Evolutionary conservation across 495 filamentous ascomycete species (phyloP), one percentile per base, ranked within the genome.

Genomic region (Neurospora sp.): DNA sequence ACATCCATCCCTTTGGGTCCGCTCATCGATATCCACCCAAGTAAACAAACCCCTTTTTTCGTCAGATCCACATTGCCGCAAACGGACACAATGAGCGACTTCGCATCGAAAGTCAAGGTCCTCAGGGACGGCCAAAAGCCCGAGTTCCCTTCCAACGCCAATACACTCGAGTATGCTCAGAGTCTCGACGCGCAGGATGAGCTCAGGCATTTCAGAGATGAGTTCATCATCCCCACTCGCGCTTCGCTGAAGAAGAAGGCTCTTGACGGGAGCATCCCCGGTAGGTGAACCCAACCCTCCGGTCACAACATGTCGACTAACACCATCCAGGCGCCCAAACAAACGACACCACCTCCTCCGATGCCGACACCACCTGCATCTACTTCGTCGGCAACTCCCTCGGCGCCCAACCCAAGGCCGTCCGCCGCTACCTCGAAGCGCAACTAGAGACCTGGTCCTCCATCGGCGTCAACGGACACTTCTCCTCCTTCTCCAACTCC

Each of bases 321-420:
- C n/a, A n/a, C n/a, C n/a, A 39, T 10, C 37, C 54, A 62, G 54
- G 14, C 27, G 14, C 0, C 27, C 14, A 0, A 66, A 66, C 14
- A 8, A 41, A 40, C 20, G 40, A 35, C 23, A 20, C 42, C 41
- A 20, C 38, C n/a, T n/a, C n/a, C n/a, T n/a, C n/a, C 38, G 72
- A 78, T 18, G 75, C 73, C 12, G 73, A 81, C n/a, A 80, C 85
- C 40, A 76, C 78, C 20, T 91, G 88, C 80, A 92, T 93, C 76
- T 98, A 98, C 81, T 86, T 98, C 39, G 96, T 94, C 76, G 95
- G 95, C 31, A 97, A 98, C 83, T 98, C 95, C 2, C 87, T 97
- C 20, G 95, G 95, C 48, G 86, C 94, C 16, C 95, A 98, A 79
- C 94, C 95, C 27, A 88, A 86, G 62, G 85, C 86, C 48, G 92